Evolutionary conservation across 305 asterid species (phyloP).

Genomic region (Plantago coronopus): DNA sequence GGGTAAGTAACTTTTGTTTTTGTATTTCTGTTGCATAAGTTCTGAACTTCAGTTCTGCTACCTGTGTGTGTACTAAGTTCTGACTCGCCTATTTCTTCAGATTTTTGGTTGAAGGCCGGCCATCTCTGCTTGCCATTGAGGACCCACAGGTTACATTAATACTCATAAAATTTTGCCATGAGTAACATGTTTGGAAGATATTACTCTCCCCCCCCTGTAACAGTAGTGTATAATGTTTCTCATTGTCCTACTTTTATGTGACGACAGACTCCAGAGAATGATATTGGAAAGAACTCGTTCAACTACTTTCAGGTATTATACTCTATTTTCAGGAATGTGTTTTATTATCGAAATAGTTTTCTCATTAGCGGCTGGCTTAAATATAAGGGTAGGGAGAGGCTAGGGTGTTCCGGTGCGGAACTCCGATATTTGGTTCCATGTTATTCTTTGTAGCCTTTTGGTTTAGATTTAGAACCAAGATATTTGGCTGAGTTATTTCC

Average conservation of each 20-base stretch:
- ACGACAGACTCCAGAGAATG: slow-evolving; percentile 81
- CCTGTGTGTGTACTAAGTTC: neutral
- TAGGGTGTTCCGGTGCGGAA: neutral
- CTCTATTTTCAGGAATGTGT: slow-evolving; percentile 5
- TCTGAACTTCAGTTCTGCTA: neutral
- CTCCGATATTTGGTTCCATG: neutral
- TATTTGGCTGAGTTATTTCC: neutral
- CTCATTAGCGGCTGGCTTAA: neutral
- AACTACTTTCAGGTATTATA: slow-evolving; percentile 71
- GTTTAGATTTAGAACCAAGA: neutral
- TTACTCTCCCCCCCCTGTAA: neutral
- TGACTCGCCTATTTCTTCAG: slow-evolving; percentile 37
- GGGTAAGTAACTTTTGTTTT: slow-evolving; percentile 48
- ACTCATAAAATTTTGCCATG: neutral
- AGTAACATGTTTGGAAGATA: slow-evolving; percentile 1
- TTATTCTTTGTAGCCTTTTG: neutral
- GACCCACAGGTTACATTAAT: slow-evolving; percentile 76
- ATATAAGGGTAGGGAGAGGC: neutral
- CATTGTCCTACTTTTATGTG: slow-evolving; percentile 20
- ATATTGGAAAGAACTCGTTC: slow-evolving; percentile 86
- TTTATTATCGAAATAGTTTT: slow-evolving; percentile 12
- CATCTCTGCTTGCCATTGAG: slow-evolving; percentile 67
- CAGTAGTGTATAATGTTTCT: slow-evolving; percentile 14
- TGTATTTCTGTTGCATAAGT: slow-evolving; percentile 6
- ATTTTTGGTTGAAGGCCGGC: slow-evolving; percentile 56